These are phyloP conservation scores for Penicillium atrosanguineum DNA, from an alignment of 495 filamentous ascomycete genomes.

Conservation along the genomic window DNA sequence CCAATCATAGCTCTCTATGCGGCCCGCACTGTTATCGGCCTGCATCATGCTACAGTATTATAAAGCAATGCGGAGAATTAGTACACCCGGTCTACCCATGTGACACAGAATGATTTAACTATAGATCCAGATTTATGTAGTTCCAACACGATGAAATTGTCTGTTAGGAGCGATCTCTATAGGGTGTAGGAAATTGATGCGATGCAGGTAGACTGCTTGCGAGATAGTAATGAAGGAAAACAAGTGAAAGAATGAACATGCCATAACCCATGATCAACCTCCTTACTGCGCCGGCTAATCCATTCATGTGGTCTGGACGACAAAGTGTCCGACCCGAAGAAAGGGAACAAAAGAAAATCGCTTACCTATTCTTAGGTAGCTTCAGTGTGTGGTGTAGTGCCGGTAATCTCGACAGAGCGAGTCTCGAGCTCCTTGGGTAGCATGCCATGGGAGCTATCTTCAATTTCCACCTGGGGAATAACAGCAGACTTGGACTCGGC, in stretches of 20 bases:
- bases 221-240: neutral
- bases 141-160: neutral
- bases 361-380: slow-evolving; percentile 24
- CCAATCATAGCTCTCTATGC: slow-evolving; percentile 8
- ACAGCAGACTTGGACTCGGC: slow-evolving; percentile 4
- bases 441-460: slow-evolving; percentile 12
- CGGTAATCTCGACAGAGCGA: slow-evolving; percentile 38
- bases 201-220: slow-evolving; percentile 1
- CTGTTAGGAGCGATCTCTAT: slow-evolving; percentile 1
- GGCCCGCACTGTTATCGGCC: neutral
- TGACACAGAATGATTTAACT: too few species aligned
- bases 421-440: slow-evolving; percentile 40
- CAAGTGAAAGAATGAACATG: slow-evolving; percentile 2
- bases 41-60: neutral
- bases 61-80: neutral
- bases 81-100: neutral
- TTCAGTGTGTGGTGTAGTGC: slow-evolving; percentile 22
- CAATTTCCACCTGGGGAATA: slow-evolving; percentile 11
- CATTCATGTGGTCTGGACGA: slow-evolving; percentile 17
- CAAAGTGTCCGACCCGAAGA: neutral
- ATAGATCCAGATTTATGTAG: too few species aligned
- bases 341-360: slow-evolving; percentile 4
- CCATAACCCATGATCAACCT: slow-evolving; percentile 2
- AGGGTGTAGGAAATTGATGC: slow-evolving; percentile 9
- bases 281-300: slow-evolving; percentile 24